A percentile compares a stretch with the other conserved stretches of the same genome.
Conservation (phyloP, 176 grass and related monocot species). For the Oryza nivara region DNA sequence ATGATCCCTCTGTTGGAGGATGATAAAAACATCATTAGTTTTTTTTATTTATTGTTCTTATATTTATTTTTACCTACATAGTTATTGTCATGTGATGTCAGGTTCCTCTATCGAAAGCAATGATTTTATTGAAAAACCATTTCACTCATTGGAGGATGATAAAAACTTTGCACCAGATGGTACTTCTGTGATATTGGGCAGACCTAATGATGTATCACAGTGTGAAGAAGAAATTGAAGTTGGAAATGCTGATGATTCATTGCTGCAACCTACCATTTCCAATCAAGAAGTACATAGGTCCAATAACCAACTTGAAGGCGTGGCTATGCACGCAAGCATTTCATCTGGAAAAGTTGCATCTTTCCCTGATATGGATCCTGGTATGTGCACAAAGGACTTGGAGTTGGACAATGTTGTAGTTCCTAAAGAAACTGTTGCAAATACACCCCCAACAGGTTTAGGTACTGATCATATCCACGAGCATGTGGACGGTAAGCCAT, state of each 20-base stretch:
- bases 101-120: constrained; percentile 44
- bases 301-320: constrained; percentile 18
- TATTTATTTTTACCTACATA: constrained; percentile 26
- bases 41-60: neutral
- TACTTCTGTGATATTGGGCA: constrained; percentile 37
- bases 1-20: neutral
- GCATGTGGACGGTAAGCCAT: constrained; percentile 45
- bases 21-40: too few species aligned
- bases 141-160: constrained; percentile 38
- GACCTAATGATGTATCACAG: constrained; percentile 54
- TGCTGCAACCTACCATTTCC: constrained; percentile 18
- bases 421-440: constrained; percentile 26
- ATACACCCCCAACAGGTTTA: constrained; percentile 20
- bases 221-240: constrained; percentile 39
- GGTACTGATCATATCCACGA: constrained; percentile 17
- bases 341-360: constrained; percentile 38
- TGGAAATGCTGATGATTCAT: constrained; percentile 46
- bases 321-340: constrained; percentile 20
- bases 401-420: constrained; percentile 29
- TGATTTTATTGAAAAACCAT: constrained; percentile 41
- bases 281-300: constrained; percentile 36
- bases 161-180: constrained; percentile 42
- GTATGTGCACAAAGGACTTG: constrained; percentile 34
- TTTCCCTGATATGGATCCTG: constrained; percentile 32
- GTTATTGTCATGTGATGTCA: constrained; percentile 44